phyloP scores from a whole-genome alignment of 2,329 filamentous ascomycete species.

The Madurella fahalii region DNA sequence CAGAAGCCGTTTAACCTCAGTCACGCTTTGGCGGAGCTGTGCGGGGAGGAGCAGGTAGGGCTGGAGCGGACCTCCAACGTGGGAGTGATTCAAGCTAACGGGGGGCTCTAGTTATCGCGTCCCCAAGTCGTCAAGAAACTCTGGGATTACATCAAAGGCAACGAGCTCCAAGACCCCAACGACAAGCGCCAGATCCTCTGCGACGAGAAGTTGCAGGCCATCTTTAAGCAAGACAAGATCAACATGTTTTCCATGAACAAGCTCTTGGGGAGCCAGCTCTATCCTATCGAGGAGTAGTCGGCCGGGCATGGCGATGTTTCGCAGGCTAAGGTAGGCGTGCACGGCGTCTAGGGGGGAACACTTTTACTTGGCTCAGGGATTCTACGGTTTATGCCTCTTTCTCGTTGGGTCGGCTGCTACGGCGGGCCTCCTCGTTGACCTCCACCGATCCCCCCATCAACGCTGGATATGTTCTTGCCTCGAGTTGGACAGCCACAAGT shows the following conservation, averaged over 20 bases:
- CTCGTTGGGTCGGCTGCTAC: neutral
- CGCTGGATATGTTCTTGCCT: too few species aligned
- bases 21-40: slow-evolving; percentile 62
- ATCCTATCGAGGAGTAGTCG: slow-evolving; percentile 66
- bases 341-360: slow-evolving; percentile 22
- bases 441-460: neutral
- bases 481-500: too few species aligned
- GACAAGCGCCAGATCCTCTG: slow-evolving; percentile 93
- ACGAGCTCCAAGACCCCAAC: slow-evolving; percentile 81
- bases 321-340: slow-evolving; percentile 21
- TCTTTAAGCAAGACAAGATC: slow-evolving; percentile 86
- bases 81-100: neutral
- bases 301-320: neutral
- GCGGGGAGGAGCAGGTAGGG: slow-evolving; percentile 62
- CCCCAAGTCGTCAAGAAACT: slow-evolving; percentile 95
- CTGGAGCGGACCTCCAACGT: slow-evolving; percentile 25
- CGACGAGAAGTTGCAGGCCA: slow-evolving; percentile 83
- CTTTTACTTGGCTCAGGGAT: slow-evolving; percentile 4
- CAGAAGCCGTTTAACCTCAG: slow-evolving; percentile 81
- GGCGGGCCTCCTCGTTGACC: neutral
- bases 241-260: slow-evolving; percentile 99
- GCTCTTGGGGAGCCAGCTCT: slow-evolving; percentile 83
- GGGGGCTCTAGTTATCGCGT: slow-evolving; percentile 66
- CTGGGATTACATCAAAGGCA: slow-evolving; percentile 89
- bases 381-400: slow-evolving; percentile 1